Evolutionary conservation across 2,329 filamentous ascomycete species (phyloP), one percentile per base, ranked within the genome.

Genomic region (Leptographium flavum): DNA sequence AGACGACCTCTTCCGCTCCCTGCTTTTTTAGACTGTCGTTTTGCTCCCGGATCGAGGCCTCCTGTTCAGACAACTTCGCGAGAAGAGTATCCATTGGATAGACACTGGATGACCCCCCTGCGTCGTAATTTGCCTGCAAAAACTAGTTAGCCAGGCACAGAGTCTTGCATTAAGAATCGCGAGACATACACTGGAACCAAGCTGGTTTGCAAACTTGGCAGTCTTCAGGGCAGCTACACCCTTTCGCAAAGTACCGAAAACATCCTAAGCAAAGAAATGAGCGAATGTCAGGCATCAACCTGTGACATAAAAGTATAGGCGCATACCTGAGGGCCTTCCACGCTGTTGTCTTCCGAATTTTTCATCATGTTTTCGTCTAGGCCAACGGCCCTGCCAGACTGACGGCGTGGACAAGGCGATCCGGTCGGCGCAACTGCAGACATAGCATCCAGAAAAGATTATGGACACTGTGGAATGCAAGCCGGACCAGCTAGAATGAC

Each of bases 11-110:
- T 42, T 42, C 40, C 19, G 23, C 40, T 21, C 30, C 30, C 14
- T 42, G 23, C 40, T 56, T 55, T 47, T 70, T 72, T 37, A 75
- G 57, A 43, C 68, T 67, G 47, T 74, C 67, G 49, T 71, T 73
- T 56, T 82, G 76, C 59, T 76, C 71, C 42, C 67, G 68, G 42
- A 81, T 61, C n/a, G 69, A 59, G 37, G 66, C 66, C 55, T 81
- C 76, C 55, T 87, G 81, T 59, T 87, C 79, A n/a, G 76, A 76
- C 40, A 90, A 70, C 57, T 80, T 83, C 46, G 81, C 76, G 51
- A 87, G 66, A 43, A 87, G 74, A 48, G 79, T 79, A 55, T 92
- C 84, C 69, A 88, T 77, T 9, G 71, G 68, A 45, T 69, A 72
- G 27, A 62, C 51, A 35, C 71, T 69, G 39, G 56, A 50, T 11